Base-by-base conservation (phyloP, 2,329 filamentous ascomycete species). In the Penicillium sp. region DNA sequence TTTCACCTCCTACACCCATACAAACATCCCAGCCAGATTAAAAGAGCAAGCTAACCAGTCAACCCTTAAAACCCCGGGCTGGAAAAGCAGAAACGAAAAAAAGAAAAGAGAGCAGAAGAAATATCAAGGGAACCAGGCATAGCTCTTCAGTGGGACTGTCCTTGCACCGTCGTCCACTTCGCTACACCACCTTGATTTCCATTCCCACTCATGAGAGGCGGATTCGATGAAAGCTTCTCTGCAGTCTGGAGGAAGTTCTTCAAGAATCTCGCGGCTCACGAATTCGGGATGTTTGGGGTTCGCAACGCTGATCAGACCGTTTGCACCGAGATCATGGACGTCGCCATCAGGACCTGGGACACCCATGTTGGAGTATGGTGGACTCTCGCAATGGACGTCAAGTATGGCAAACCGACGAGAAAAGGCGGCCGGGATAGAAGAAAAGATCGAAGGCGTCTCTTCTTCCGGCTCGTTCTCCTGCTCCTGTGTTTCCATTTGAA, bases 141-240 rank as follows among this genome's bases (percentile, higher is more conserved):
- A 79, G 44, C 76, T 79, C 69, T 77, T 75, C 17, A 71, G 65
- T 7, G 76, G 70, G 9, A 66, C 68, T 17, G 69, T 68, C 21
- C 76, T 69, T 17, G 70, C 60, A 5, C 83, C 83, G 71, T 86
- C 86, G 9, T 83, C 77, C 41, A 76, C 82, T 78, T 97, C 93
- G 5, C 85, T 83, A 17, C 85, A 86, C 92, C 93, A 97, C 65
- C 84, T 85, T 35, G 78, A 81, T 75, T 91, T 91, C 91, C 93
- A 98, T 58, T 84, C 78, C 63, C 79, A 76, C 76, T 97, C 91
- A 58, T 84, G 82, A 11, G 79, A 78, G 56, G 88, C 81, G 3
- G 91, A 89, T 57, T 85, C 81, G 55, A 92, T 82, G 65, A 97
- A 93, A 0, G 91, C 90, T 44, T 82, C 79, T 44, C 90, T 86